A percentile compares a stretch with the other conserved stretches of the same genome.
These are phyloP conservation scores for Cytospora leucostoma DNA, from an alignment of 2,329 filamentous ascomycete genomes.

Conservation along the genomic window DNA sequence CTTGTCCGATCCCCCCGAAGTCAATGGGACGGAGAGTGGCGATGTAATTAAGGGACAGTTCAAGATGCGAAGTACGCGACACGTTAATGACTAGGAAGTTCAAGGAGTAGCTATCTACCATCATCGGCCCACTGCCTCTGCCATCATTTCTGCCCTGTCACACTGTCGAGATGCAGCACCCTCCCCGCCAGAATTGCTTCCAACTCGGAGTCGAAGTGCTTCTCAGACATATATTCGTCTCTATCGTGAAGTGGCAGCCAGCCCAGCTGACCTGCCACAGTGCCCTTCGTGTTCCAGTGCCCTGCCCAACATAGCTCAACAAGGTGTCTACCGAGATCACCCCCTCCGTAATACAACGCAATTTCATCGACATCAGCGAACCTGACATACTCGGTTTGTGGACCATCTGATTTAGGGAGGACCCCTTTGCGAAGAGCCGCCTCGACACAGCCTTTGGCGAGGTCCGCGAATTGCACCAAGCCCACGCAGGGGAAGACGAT, in stretches of 20 bases:
- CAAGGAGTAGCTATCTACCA: too few species aligned
- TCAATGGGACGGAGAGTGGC: too few species aligned
- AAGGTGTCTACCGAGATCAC: not conserved
- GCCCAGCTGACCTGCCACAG: constrained; percentile 4
- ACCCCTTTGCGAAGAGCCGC: constrained; percentile 9
- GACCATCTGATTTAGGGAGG: not conserved
- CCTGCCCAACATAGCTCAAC: not conserved
- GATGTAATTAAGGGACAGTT: too few species aligned
- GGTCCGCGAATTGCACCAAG: not conserved
- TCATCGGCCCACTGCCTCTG: too few species aligned
- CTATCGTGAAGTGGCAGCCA: constrained; percentile 4
- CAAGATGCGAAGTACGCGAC: too few species aligned
- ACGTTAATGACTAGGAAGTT: too few species aligned
- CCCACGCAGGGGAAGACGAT: constrained; percentile 63
- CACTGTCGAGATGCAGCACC: not conserved
- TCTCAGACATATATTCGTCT: not conserved
- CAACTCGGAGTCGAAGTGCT: not conserved
- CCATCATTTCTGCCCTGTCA: not conserved
- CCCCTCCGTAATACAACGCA: not conserved
- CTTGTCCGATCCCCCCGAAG: too few species aligned
- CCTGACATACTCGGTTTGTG: constrained; percentile 7
- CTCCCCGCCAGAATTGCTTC: not conserved
- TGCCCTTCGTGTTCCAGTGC: constrained; percentile 13
- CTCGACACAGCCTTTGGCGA: not conserved
- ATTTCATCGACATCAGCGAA: not conserved